Base-by-base conservation (phyloP, 192 early-diverging fungal genomes). In the Thoreauomyces humboldtii region DNA sequence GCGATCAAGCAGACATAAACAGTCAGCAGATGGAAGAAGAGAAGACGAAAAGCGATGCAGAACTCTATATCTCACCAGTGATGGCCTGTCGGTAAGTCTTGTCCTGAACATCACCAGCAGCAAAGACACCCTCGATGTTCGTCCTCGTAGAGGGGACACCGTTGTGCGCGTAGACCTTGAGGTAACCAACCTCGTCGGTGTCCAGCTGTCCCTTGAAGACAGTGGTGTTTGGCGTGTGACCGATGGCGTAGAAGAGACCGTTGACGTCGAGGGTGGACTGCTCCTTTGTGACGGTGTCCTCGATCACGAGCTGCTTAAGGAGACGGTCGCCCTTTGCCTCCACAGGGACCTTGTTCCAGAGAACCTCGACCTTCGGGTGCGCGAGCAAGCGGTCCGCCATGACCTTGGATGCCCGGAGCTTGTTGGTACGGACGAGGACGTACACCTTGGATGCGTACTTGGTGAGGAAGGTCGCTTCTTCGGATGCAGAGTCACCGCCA, bases 221-320 rank as follows among this genome's bases (percentile, higher is more conserved):
- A 31, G 77, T 53, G 46, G 72, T 79, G 73, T 94, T 95, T 27
- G 95, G 95, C 24, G 77, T 82, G 72, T 98, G 95, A 37, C 95
- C 95, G 73, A 98, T 96, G 29, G 96, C 95, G 72, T 96, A 98
- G 79, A 98, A 98, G 43, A 98, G 79, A 34, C 95, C 95, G 60
- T 89, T 94, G 48, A 87, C 89, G 15, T 77, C 65, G 60, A 95
- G 71, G 25, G 86, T 76, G 59, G 78, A 66, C 17, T 53, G 77
- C 74, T 87, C 84, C 27, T 77, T 73, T 21, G 90, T 87, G 1
- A 67, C 59, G 50, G 86, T 90, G 71, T 93, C 81, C 73, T 87
- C 61, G 60, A 91, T 78, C n/a, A 81, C 84, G 19, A 96, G 74
- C 4, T 77, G 73, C 25, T 80, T 74, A 60, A 98, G 79, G 56